These are phyloP conservation scores for Camelina neglecta DNA, from an alignment of 345 rosid genomes.

Conservation along the genomic window DNA sequence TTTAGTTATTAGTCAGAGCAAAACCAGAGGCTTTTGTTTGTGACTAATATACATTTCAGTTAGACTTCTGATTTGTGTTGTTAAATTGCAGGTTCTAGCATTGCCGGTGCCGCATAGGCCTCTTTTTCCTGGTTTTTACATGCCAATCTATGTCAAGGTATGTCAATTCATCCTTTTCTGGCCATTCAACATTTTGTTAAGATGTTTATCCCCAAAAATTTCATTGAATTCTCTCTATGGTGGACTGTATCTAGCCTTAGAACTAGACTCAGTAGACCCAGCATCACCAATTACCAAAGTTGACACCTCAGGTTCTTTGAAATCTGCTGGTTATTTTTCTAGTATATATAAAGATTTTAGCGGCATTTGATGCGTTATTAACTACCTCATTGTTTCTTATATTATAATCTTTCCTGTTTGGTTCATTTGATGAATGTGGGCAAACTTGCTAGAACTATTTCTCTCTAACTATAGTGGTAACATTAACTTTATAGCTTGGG, in stretches of 20 bases:
- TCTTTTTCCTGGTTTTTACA: slow-evolving; percentile 95
- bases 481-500: slow-evolving; percentile 12
- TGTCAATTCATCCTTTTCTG: slow-evolving; percentile 7
- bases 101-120: slow-evolving; percentile 93
- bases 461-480: neutral
- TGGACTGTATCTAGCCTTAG: slow-evolving; percentile 18
- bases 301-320: slow-evolving; percentile 12
- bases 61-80: slow-evolving; percentile 12
- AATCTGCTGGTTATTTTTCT: slow-evolving; percentile 14
- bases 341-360: neutral
- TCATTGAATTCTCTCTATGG: neutral
- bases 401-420: neutral
- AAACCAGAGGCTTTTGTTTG: slow-evolving; percentile 6
- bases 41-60: neutral
- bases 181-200: neutral
- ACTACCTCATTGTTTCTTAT: neutral
- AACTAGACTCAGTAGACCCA: neutral
- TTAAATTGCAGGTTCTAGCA: slow-evolving; percentile 80
- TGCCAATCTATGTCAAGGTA: slow-evolving; percentile 99
- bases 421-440: slow-evolving; percentile 1
- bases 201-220: neutral
- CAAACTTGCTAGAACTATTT: neutral
- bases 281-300: neutral
- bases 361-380: slow-evolving; percentile 7
- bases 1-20: neutral